Evolutionary conservation across 2,329 filamentous ascomycete species (phyloP).

Genomic region (Cadophora luteo-olivacea): DNA sequence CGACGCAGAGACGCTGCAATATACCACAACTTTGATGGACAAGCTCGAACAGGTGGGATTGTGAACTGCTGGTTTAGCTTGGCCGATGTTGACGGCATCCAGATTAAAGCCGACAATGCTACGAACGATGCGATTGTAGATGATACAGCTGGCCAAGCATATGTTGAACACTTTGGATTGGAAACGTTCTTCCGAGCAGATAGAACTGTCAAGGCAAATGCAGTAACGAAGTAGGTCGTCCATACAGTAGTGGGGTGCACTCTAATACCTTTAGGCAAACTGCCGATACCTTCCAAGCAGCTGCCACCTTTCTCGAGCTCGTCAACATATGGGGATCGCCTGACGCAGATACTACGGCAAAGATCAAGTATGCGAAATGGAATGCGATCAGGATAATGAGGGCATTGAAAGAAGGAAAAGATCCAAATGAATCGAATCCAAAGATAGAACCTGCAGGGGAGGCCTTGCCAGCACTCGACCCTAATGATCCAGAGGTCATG

Average conservation of each 20-base stretch:
- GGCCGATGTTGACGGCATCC: slow-evolving; percentile 21
- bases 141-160: slow-evolving; percentile 85
- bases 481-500: slow-evolving; percentile 69
- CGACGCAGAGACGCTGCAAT: slow-evolving; percentile 79
- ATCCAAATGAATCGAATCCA: slow-evolving; percentile 92
- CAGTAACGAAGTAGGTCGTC: slow-evolving; percentile 78
- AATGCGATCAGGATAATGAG: slow-evolving; percentile 90
- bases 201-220: slow-evolving; percentile 47
- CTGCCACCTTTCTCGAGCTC: slow-evolving; percentile 90
- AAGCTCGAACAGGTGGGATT: slow-evolving; percentile 76
- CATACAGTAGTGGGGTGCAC: neutral
- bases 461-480: slow-evolving; percentile 58
- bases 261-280: slow-evolving; percentile 69
- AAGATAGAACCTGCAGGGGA: slow-evolving; percentile 60
- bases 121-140: slow-evolving; percentile 85
- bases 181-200: slow-evolving; percentile 87
- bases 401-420: slow-evolving; percentile 87
- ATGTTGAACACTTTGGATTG: slow-evolving; percentile 91
- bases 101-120: slow-evolving; percentile 75
- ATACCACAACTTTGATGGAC: slow-evolving; percentile 87
- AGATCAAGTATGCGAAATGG: slow-evolving; percentile 97
- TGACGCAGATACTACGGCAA: slow-evolving; percentile 78
- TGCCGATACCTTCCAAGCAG: slow-evolving; percentile 90
- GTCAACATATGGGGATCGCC: slow-evolving; percentile 81
- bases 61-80: neutral